Conservation (phyloP, 176 grass and related monocot genomes). For the Avena eriantha region DNA sequence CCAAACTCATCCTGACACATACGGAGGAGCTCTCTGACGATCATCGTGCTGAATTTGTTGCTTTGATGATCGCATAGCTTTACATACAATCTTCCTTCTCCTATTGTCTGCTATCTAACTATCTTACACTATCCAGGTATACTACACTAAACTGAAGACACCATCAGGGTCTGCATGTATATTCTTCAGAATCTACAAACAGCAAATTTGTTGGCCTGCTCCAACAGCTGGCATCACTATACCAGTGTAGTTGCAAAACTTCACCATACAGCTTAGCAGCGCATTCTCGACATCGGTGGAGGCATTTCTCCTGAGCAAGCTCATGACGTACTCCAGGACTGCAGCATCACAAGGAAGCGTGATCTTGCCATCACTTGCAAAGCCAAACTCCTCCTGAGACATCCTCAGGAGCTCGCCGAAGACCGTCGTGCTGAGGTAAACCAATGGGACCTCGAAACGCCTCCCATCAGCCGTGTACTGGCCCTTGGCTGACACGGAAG, state of each 20-base stretch:
- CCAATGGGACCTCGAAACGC: slow-evolving; percentile 62
- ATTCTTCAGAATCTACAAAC: slow-evolving; percentile 35
- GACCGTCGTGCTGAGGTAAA: slow-evolving; percentile 43
- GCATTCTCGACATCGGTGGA: slow-evolving; percentile 55
- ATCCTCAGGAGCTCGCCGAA: slow-evolving; percentile 53
- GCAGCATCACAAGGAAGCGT: slow-evolving; percentile 54
- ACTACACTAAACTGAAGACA: neutral
- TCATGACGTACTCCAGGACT: slow-evolving; percentile 64
- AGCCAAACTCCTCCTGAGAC: slow-evolving; percentile 66
- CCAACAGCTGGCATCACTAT: neutral
- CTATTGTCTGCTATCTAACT: neutral
- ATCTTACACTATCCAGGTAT: neutral
- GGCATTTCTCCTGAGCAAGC: slow-evolving; percentile 46
- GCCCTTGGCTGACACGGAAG: slow-evolving; percentile 25
- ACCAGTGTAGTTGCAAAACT: too few species aligned
- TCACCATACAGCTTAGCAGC: slow-evolving; percentile 27
- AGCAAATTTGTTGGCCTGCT: slow-evolving; percentile 17
- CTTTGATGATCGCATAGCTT: neutral
- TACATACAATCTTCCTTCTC: neutral
- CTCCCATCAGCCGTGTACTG: slow-evolving; percentile 52
- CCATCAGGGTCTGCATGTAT: neutral
- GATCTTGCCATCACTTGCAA: slow-evolving; percentile 35
- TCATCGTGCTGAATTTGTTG: slow-evolving; percentile 12
- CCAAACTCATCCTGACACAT: slow-evolving; percentile 56
- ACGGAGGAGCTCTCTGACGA: slow-evolving; percentile 53